Conservation (phyloP, 345 rosid genomes). For the Acer negundo region DNA sequence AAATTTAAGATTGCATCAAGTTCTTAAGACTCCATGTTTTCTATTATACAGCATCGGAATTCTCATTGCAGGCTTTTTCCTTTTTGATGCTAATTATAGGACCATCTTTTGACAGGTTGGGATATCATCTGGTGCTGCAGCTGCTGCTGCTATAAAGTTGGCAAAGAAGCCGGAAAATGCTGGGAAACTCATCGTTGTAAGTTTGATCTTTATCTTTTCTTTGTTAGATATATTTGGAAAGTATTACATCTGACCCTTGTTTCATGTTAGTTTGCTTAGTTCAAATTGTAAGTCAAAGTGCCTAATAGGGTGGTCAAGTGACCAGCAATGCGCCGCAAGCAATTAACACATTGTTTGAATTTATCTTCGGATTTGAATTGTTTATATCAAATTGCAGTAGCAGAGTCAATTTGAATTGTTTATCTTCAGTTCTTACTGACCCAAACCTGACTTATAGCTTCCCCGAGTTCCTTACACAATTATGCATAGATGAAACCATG, state of each 20-base stretch:
- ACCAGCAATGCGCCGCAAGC: too few relatives aligned
- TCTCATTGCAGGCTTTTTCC: not conserved
- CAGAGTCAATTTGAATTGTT: not conserved
- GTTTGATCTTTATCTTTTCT: conserved; percentile 9
- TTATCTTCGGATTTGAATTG: not conserved
- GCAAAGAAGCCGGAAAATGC: conserved; percentile 57
- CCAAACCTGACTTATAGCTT: not conserved
- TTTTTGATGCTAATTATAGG: not conserved
- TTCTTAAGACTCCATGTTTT: not conserved
- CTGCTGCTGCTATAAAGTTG: conserved; percentile 51
- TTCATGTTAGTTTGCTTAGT: not conserved
- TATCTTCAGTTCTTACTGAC: not conserved
- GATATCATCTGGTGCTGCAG: conserved; percentile 63
- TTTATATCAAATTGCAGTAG: too few relatives aligned
- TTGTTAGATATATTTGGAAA: not conserved
- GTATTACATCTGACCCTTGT: not conserved
- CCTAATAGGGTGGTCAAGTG: not conserved
- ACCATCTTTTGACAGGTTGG: conserved; percentile 39
- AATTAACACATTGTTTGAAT: too few relatives aligned
- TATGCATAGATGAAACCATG: not conserved
- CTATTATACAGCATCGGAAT: not conserved
- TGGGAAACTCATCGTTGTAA: conserved; percentile 58
- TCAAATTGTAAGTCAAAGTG: not conserved
- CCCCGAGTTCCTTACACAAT: not conserved
- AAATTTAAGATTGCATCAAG: not conserved